Percentiles rank a stretch among this genome's conserved stretches.
These are phyloP conservation scores for Sophora flavescens DNA, from an alignment of 306 rosid genomes.

Conservation along the genomic window DNA sequence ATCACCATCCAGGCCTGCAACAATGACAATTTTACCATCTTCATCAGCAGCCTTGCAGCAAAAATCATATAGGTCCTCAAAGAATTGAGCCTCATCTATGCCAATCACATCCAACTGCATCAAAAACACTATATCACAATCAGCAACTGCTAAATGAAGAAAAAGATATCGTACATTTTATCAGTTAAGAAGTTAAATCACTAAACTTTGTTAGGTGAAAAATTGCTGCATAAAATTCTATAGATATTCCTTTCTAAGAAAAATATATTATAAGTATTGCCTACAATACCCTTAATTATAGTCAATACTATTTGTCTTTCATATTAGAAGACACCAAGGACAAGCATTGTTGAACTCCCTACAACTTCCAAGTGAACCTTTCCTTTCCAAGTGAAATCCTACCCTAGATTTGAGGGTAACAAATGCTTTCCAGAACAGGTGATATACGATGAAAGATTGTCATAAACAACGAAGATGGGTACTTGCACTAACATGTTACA, in stretches of 20 bases:
- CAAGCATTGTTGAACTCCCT: background rate
- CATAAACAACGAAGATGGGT: too few relatives aligned
- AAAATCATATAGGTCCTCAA: conserved; percentile 80
- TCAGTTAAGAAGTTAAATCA: background rate
- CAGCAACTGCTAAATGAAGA: conserved; percentile 3
- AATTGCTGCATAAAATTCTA: background rate
- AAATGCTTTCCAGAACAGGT: too few relatives aligned
- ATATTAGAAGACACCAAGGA: background rate
- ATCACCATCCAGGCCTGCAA: conserved; percentile 95
- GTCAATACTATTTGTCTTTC: background rate
- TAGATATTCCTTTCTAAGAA: background rate
- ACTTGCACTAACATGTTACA: too few relatives aligned
- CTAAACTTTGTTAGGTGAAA: background rate
- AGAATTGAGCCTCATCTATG: conserved; percentile 94
- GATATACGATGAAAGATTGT: too few relatives aligned
- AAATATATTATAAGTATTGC: background rate
- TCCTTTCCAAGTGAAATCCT: too few relatives aligned
- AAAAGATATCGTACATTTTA: background rate
- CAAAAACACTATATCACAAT: background rate
- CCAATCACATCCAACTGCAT: conserved; percentile 87
- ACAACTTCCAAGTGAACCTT: background rate
- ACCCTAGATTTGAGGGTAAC: too few relatives aligned
- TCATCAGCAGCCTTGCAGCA: conserved; percentile 87
- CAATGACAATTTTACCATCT: conserved; percentile 82
- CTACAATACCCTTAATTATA: background rate